Evolutionary conservation across 139 green algal species (phyloP).

Genomic region (Pycnococcus provasolii): DNA sequence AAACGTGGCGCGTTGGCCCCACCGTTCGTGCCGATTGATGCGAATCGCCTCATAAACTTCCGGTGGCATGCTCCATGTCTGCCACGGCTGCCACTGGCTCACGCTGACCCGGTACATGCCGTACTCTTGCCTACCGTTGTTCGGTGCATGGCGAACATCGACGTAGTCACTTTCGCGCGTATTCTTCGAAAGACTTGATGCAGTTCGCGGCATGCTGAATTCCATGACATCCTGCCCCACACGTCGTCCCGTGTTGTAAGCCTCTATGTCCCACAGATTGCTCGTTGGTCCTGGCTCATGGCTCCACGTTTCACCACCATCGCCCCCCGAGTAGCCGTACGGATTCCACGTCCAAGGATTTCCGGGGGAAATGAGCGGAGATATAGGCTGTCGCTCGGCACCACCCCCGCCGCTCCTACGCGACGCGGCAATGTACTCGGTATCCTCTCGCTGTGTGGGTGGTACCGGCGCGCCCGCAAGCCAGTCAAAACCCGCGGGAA

Average conservation of each 20-base stretch:
- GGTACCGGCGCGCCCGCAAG: background rate
- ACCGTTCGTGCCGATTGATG: background rate
- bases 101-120: background rate
- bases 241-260: background rate
- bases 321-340: background rate
- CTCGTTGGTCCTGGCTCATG: too few relatives aligned
- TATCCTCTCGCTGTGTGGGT: background rate
- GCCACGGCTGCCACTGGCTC: background rate
- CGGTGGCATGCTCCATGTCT: background rate
- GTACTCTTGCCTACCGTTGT: background rate
- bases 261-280: too few relatives aligned
- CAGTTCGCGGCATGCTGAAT: background rate
- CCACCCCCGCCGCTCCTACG: background rate
- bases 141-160: background rate
- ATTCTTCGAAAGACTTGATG: background rate
- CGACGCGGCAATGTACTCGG: background rate
- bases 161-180: background rate
- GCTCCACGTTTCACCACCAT: background rate
- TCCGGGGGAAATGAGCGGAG: background rate
- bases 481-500: constrained; percentile 11
- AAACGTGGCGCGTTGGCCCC: background rate
- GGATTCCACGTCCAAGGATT: background rate
- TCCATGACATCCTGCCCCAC: background rate
- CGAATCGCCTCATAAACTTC: constrained; percentile 9
- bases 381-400: background rate